Percentiles rank a stretch among this genome's conserved stretches.
These are phyloP conservation scores for Pseudotsuga menziesii DNA, from an alignment of 75 land plant species.

Conservation along the genomic window DNA sequence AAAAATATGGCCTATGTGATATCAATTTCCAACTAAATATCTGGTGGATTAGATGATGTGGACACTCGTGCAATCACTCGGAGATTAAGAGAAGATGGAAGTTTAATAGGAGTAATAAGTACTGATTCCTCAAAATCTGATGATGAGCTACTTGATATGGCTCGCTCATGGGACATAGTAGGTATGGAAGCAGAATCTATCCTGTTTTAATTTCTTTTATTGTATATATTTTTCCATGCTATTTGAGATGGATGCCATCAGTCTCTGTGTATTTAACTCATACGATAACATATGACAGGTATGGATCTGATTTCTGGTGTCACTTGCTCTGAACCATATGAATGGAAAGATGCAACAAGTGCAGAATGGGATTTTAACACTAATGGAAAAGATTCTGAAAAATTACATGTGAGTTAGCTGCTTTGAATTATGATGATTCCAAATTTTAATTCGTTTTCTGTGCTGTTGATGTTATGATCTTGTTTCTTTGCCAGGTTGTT, in stretches of 20 bases:
- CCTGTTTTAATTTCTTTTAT: neutral
- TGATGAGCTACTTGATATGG: constrained; percentile 70
- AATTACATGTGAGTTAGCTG: constrained; percentile 52
- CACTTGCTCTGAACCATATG: constrained; percentile 70
- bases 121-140: constrained; percentile 78
- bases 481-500: constrained; percentile 59
- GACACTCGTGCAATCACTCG: constrained; percentile 98
- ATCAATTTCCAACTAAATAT: constrained; percentile 7
- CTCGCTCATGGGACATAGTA: constrained; percentile 81
- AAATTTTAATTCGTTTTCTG: neutral
- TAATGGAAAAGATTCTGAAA: constrained; percentile 20
- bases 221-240: neutral
- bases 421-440: neutral
- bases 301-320: constrained; percentile 84
- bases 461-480: neutral
- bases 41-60: constrained; percentile 67
- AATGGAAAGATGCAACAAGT: constrained; percentile 70
- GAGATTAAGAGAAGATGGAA: constrained; percentile 88
- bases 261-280: neutral
- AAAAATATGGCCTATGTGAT: neutral
- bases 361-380: constrained; percentile 74
- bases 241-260: neutral
- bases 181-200: constrained; percentile 36
- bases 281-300: constrained; percentile 37
- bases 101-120: constrained; percentile 86